These are phyloP conservation scores for Drosera capensis DNA, from an alignment of 148 eudicot species.

Conservation along the genomic window DNA sequence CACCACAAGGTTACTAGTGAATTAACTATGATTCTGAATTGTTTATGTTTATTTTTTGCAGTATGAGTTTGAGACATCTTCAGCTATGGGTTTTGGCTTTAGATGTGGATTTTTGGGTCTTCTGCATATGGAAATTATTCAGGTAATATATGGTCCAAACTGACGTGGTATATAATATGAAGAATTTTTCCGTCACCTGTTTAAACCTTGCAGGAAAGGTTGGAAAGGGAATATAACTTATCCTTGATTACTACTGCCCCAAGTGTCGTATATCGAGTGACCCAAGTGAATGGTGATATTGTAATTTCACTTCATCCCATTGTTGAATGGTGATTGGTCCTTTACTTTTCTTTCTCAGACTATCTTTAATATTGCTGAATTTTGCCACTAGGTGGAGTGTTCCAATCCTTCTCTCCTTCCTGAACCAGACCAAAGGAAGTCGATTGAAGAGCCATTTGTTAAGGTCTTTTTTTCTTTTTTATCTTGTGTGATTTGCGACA, in stretches of 20 bases:
- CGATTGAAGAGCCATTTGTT: conserved; percentile 86
- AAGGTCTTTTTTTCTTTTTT: conserved; percentile 33
- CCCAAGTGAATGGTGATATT: conserved; percentile 53
- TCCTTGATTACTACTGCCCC: conserved; percentile 95
- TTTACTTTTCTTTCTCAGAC: conserved; percentile 1
- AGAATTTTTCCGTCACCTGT: too few relatives aligned
- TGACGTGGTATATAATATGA: too few relatives aligned
- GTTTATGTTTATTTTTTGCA: conserved; percentile 30
- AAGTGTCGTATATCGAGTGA: conserved; percentile 89
- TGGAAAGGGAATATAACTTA: conserved; percentile 91
- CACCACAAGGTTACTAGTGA: too few relatives aligned
- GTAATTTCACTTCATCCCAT: conserved; percentile 35
- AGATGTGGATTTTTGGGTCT: conserved; percentile 98
- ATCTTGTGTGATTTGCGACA: conserved; percentile 1
- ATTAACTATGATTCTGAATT: too few relatives aligned
- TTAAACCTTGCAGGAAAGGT: conserved; percentile 89
- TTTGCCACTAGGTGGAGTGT: conserved; percentile 82
- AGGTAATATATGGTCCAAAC: too few relatives aligned
- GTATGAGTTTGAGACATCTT: conserved; percentile 97
- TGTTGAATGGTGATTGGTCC: neutral
- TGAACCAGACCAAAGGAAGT: conserved; percentile 74
- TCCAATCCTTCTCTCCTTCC: conserved; percentile 96
- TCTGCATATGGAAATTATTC: conserved; percentile 97
- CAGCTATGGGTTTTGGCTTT: conserved; percentile 99
- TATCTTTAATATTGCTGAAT: conserved; percentile 5